A percentile compares a stretch with the other conserved stretches of the same genome.
Conservation (phyloP, 306 rosid species). For the Trichosanthes cucumerina region DNA sequence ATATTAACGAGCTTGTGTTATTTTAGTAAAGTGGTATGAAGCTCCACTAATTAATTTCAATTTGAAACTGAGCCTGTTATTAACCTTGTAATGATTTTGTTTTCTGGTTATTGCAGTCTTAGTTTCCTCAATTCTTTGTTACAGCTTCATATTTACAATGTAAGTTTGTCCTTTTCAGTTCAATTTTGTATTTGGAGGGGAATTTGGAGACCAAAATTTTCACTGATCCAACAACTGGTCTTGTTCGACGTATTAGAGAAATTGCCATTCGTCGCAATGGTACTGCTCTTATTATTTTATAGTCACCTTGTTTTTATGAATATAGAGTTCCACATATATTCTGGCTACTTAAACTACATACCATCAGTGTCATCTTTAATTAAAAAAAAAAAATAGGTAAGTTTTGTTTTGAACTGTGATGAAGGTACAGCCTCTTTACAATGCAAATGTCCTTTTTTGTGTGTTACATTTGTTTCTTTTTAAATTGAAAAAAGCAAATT, state of each 20-base stretch:
- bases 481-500: neutral
- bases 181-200: constrained; percentile 73
- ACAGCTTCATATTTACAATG: neutral
- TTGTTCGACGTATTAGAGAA: constrained; percentile 75
- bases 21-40: neutral
- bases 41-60: neutral
- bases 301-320: neutral
- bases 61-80: neutral
- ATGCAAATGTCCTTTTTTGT: neutral
- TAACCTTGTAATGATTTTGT: neutral
- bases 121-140: neutral
- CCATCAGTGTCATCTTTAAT: neutral
- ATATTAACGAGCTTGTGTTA: neutral
- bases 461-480: neutral
- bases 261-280: constrained; percentile 67
- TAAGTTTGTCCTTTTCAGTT: constrained; percentile 30
- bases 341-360: neutral
- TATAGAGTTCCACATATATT: neutral
- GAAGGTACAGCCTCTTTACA: neutral
- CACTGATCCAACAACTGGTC: constrained; percentile 50
- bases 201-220: constrained; percentile 75
- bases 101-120: neutral
- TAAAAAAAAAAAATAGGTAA: neutral
- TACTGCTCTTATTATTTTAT: constrained; percentile 10
- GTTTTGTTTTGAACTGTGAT: neutral